A percentile compares a stretch with the other conserved stretches of the same genome.
Conservation (phyloP, 2,329 filamentous ascomycete species). For the Cytospora piceae region DNA sequence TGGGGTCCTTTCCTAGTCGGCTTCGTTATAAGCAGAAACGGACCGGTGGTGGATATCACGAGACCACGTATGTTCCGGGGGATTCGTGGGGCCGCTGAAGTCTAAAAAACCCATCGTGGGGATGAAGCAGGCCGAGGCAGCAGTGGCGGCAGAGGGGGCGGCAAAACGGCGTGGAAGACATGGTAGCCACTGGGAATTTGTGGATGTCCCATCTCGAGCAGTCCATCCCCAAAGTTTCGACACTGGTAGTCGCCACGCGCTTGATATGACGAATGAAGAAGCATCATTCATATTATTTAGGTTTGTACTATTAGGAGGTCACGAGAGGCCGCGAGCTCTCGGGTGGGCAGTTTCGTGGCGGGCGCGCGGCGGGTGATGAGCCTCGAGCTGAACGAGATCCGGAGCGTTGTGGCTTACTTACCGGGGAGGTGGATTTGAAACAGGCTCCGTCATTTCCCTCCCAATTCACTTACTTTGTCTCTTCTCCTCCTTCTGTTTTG, state of each 20-base stretch:
- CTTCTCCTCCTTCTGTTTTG: no score
- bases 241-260: background rate
- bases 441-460: no score
- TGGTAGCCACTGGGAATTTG: background rate
- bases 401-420: background rate
- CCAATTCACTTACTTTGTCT: no score
- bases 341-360: conserved; percentile 1
- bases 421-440: no score
- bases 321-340: conserved; percentile 12
- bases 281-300: background rate
- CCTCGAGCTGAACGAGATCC: background rate
- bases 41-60: background rate
- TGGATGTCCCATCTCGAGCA: background rate
- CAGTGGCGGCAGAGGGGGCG: background rate
- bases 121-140: background rate
- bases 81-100: background rate
- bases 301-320: conserved; percentile 3
- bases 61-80: background rate
- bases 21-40: background rate
- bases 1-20: background rate
- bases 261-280: conserved; percentile 11
- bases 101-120: background rate
- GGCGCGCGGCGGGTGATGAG: conserved; percentile 8
- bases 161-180: background rate
- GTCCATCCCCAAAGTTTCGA: background rate